Percentiles rank a stretch among this genome's conserved stretches.
These are phyloP conservation scores for Iberis amara DNA, from an alignment of 441 rosid species.

Conservation along the genomic window DNA sequence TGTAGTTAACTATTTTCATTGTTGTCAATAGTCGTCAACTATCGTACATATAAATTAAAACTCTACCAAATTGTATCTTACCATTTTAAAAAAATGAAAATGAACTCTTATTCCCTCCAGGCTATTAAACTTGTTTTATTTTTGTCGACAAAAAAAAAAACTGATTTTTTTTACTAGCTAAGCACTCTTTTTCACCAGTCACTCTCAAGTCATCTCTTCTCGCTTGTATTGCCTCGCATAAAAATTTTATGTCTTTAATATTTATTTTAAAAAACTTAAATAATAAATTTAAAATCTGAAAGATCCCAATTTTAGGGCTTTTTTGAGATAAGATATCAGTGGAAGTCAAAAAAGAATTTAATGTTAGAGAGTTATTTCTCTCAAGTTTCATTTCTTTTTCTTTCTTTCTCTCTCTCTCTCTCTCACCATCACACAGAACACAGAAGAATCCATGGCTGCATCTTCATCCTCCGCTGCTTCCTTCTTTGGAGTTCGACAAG, in stretches of 20 bases:
- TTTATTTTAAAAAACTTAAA: conserved; percentile 15
- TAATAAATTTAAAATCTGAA: conserved; percentile 29
- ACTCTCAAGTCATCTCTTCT: conserved; percentile 20
- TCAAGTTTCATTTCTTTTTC: conserved; percentile 27
- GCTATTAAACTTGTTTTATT: conserved; percentile 3
- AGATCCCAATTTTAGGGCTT: conserved; percentile 34
- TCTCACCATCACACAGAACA: conserved; percentile 33
- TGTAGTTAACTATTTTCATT: too few relatives aligned
- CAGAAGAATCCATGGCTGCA: conserved; percentile 51
- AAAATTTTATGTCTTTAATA: conserved; percentile 3
- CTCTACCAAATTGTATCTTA: conserved; percentile 11
- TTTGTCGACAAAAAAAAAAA: too few relatives aligned
- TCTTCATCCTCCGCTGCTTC: conserved; percentile 63
- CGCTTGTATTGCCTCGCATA: conserved; percentile 21
- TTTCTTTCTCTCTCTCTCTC: conserved; percentile 21
- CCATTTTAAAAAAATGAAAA: neutral
- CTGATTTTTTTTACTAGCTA: conserved; percentile 17
- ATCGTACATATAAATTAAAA: neutral
- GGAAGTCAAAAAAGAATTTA: conserved; percentile 38
- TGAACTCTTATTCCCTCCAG: conserved; percentile 10
- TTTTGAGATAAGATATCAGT: conserved; percentile 37
- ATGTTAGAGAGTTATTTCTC: conserved; percentile 37
- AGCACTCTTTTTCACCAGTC: conserved; percentile 27
- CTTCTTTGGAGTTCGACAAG: conserved; percentile 65
- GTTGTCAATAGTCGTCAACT: too few relatives aligned